A percentile compares a stretch with the other conserved stretches of the same genome.
These are phyloP conservation scores for Ganoderma leucocontextum DNA, from an alignment of 1,284 basidiomycete genomes.

Conservation along the genomic window DNA sequence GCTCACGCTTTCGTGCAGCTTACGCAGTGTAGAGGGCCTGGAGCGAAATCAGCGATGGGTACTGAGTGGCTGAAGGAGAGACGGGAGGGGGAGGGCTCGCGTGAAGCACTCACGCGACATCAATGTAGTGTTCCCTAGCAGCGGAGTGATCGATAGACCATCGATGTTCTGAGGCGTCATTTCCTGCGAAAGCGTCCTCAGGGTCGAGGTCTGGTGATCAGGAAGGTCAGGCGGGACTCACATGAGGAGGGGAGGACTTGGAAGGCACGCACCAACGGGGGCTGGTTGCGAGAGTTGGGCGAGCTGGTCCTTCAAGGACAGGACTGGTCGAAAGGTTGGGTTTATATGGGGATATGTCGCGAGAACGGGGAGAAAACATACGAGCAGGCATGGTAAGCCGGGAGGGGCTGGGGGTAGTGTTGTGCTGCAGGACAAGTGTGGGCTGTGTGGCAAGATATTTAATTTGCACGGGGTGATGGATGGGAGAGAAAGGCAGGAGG, in stretches of 20 bases:
- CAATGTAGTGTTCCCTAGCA: conserved; percentile 80
- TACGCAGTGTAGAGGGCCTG: conserved; percentile 77
- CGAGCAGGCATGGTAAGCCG: conserved; percentile 32
- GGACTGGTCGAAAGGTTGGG: conserved; percentile 47
- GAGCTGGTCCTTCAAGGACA: conserved; percentile 84
- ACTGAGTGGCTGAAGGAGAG: neutral
- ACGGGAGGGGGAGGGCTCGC: neutral
- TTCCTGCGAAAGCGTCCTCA: conserved; percentile 59
- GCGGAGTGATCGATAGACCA: conserved; percentile 41
- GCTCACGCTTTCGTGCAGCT: conserved; percentile 63
- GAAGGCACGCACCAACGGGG: conserved; percentile 62
- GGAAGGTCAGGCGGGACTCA: conserved; percentile 28
- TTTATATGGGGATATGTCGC: conserved; percentile 31
- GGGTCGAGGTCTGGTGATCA: conserved; percentile 75
- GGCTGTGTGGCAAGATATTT: neutral
- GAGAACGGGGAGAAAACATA: conserved; percentile 24
- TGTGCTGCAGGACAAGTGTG: neutral
- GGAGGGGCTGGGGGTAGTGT: neutral
- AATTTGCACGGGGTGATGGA: conserved; percentile 8
- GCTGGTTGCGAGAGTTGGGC: conserved; percentile 78
- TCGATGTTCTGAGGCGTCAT: conserved; percentile 33
- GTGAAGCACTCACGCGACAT: conserved; percentile 72
- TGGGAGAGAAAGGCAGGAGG: conserved; percentile 24
- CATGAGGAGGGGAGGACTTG: conserved; percentile 18
- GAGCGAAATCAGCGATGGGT: conserved; percentile 13